Base-by-base conservation (phyloP, 345 rosid species). In the Boechera stricta region DNA sequence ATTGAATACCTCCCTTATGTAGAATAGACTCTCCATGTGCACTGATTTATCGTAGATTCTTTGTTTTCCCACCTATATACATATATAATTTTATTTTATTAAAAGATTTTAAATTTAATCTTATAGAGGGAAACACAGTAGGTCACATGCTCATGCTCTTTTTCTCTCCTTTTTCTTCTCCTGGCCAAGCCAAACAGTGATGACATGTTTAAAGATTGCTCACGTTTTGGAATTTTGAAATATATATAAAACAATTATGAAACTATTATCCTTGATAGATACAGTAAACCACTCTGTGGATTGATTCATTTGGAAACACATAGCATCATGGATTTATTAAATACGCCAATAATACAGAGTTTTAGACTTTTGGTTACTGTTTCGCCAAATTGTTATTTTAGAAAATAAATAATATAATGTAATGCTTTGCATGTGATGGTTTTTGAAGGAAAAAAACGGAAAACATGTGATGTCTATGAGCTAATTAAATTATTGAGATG, bases 11-110 rank as follows among this genome's bases (percentile, higher is more conserved):
- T 61, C 75, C 67, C 76, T 68, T 39, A 74, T 79, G 64, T 55
- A 75, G 76, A 69, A 64, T 69, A 62, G 72, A 63, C 79, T 63
- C 72, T 74, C 76, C 82, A 79, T 79, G 82, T 79, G 82, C 79
- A 74, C 78, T 64, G 72, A 79, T 79, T 74, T 74, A 79, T 69
- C 63, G 75, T 68, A 79, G 79, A 73, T 78, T 79, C 59, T 73
- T 67, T 79, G 74, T 67, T 79, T 73, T 73, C 77, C 16, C 51
- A 73, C 77, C 78, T 65, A 26, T 38, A 56, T 47, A 53, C 51
- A 54, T 24, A 35, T 35, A 35, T 64, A 29, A 58, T 11, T 32
- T 11, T 44, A 12, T 62, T 53, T 44, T 10, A 32, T 32, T 6
- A n/a, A 24, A 52, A 31, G 2, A 59, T 57, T 69, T 41, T 1